Base-by-base conservation (phyloP, 495 filamentous ascomycete species). In the Antarctomyces pellizariae region DNA sequence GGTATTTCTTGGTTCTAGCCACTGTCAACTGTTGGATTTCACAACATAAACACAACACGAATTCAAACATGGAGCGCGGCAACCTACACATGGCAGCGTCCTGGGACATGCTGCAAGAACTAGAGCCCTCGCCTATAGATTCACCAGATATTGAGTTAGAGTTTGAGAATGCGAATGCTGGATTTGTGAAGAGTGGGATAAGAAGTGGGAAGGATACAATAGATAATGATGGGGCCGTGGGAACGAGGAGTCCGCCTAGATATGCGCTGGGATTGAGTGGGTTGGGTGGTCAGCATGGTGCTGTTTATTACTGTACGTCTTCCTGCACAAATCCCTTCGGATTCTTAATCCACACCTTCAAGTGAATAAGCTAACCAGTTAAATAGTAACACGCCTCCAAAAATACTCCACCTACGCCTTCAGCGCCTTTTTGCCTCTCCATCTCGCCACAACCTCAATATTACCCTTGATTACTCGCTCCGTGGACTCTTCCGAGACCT, bases 321-420 rank as follows among this genome's bases (percentile, higher is more conserved):
- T 20, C 14, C 18, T 32, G 23, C 18, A 18, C 22, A 16, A 25
- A 19, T 16, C 30, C 34, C 21, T 32, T 28, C 25, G 9, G 20
- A 22, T 15, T 18, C 23, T 22, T 4, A 7, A 2, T 7, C 26
- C 10, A 3, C 19, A 13, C 17, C 13, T 8, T 27, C n/a, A n/a
- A n/a, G 8, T 14, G 8, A 8, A 14, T 7, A 11, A 6, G 13
- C 30, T 31, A 31, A 42, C 20, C 15, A 9, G 16, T 10, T 5
- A 1, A 18, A 9, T 41, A 90, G 79, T 92, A 36, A 61, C 61
- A 13, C 71, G 75, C 24, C 53, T 83, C 16, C 83, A 91, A 43
- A 68, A 61, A 45, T 91, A 86, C 57, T 83, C 77, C 8, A 73
- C 73, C 39, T 91, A 91, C 47, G 69, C 74, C 20, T 80, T 90